Conservation (phyloP, 768 basidiomycete species). For the Tricholoma terreum region DNA sequence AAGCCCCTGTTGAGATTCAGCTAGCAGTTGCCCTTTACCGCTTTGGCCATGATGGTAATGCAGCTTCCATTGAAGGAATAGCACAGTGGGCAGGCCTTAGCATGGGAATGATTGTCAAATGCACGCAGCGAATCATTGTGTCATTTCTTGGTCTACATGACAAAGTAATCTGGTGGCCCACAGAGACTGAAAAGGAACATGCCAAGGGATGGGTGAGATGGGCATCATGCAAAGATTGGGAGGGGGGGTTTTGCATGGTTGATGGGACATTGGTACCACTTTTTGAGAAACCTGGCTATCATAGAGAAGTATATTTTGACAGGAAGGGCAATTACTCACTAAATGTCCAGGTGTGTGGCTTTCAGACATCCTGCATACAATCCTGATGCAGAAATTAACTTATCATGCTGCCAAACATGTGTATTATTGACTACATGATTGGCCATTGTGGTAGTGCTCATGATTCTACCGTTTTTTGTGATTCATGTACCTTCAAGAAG, state of each 20-base stretch:
- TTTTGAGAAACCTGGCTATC: too few species aligned
- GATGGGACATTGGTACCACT: too few species aligned
- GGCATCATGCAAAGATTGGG: too few species aligned
- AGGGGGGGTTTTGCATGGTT: too few species aligned
- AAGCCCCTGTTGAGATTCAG: too few species aligned
- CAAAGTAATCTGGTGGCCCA: constrained; percentile 23
- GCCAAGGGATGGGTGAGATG: constrained; percentile 37
- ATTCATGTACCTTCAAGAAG: constrained; percentile 18
- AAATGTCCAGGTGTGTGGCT: constrained; percentile 30
- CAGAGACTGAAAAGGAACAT: constrained; percentile 29
- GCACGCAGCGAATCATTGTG: constrained; percentile 24
- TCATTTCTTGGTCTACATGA: constrained; percentile 27
- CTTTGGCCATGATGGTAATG: constrained; percentile 41
- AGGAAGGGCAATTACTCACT: constrained; percentile 37
- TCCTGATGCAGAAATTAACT: constrained; percentile 15
- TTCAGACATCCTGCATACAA: not conserved
- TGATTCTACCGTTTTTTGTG: too few species aligned
- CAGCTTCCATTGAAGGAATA: constrained; percentile 25
- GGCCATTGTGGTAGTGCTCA: too few species aligned
- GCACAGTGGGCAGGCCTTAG: constrained; percentile 36
- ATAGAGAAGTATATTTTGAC: constrained; percentile 37
- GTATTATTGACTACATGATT: too few species aligned
- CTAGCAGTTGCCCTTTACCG: too few species aligned
- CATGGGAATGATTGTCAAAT: constrained; percentile 25
- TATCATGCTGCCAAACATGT: constrained; percentile 31